Conservation (phyloP, 148 eudicot genomes). For the Rhododendron griersonianum region DNA sequence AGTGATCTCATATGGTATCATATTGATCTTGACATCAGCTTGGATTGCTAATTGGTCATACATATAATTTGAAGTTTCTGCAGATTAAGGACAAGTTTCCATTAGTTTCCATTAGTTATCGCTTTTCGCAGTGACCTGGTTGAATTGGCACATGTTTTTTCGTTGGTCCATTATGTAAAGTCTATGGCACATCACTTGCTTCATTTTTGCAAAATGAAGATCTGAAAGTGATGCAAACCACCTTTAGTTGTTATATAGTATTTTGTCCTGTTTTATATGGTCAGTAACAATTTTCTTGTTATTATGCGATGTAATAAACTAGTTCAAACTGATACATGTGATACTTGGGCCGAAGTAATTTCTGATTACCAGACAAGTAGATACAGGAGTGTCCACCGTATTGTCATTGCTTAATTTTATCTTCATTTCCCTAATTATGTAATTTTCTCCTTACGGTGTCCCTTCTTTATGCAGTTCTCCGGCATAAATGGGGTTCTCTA, state of each 20-base stretch:
- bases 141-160: background rate
- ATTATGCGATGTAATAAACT: background rate
- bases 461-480: constrained; percentile 45
- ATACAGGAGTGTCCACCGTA: background rate
- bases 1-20: background rate
- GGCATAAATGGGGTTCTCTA: constrained; percentile 76
- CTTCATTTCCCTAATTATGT: background rate
- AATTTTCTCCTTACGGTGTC: background rate
- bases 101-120: background rate
- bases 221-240: background rate
- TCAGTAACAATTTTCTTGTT: background rate
- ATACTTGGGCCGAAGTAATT: background rate
- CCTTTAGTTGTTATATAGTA: background rate
- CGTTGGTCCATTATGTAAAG: background rate
- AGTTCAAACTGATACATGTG: background rate
- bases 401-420: background rate
- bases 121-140: background rate
- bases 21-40: background rate
- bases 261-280: background rate
- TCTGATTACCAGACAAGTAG: background rate
- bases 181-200: background rate
- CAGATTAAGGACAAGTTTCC: background rate
- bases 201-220: background rate
- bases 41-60: background rate
- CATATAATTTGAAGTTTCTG: background rate